Base-by-base conservation (phyloP, 768 basidiomycete genomes). In the Dacryopinax primogenitus region DNA sequence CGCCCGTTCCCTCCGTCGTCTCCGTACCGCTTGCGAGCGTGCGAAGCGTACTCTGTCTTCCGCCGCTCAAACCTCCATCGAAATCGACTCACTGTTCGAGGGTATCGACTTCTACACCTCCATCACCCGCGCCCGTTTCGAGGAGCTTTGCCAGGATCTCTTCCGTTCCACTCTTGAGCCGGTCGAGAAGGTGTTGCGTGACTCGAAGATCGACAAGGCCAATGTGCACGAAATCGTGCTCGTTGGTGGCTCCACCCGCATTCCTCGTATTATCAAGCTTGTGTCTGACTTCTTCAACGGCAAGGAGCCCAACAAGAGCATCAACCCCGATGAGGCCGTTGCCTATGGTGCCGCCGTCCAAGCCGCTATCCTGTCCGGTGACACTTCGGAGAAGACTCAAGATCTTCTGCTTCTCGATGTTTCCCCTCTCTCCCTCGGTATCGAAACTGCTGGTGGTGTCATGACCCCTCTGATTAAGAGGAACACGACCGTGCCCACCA, bases 391-490 rank as follows among this genome's bases (percentile, higher is more conserved):
- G 80, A 93, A 93, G 81, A 97, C 93, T 23, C 91, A 95, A 77
- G 93, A 97, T 71, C 82, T 98, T 63, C 84, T 97, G 62, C 86
- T 98, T 66, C 75, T 85, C 73, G 84, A 85, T 70, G 81, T 85
- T 69, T 78, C 78, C 74, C 79, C 79, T 35, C 77, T 81, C 58
- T 82, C 80, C 34, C 74, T 80, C 44, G 83, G 93, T 86, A 96
- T 98, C 73, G 95, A 97, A 81, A 97, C 95, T 37, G 92, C 93
- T 69, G 95, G 94, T 77, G 95, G 95, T 84, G 94, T 97, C 74
- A 94, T 98, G 91, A 97, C 95, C 32, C 84, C 92, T 58, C 87
- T 98, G 75, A 97, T 97, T 83, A 94, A 93, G 80, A 88, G 94
- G 64, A 97, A 98, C 83, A 98, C 95, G 69, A 96, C 92, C 62